These are phyloP conservation scores for Stachybotrys elegans DNA, from an alignment of 2,329 filamentous ascomycete species.

Conservation along the genomic window DNA sequence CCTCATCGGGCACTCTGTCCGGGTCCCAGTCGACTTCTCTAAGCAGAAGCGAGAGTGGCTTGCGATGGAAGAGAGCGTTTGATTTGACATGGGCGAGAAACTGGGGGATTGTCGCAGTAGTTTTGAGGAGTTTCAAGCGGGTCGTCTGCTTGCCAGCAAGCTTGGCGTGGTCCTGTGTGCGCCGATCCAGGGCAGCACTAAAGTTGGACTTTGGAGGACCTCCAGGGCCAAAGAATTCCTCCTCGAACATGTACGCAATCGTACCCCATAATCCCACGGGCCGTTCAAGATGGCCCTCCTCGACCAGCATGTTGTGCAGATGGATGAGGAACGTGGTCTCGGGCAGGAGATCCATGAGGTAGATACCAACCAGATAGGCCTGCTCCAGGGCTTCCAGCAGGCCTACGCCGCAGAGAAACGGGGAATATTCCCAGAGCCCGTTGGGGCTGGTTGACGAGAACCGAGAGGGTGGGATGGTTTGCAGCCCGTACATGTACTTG, in stretches of 20 bases:
- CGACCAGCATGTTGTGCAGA: slow-evolving; percentile 42
- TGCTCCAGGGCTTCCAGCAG: slow-evolving; percentile 38
- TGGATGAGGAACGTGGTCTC: slow-evolving; percentile 37
- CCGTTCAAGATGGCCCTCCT: slow-evolving; percentile 31
- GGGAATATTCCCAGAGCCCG: slow-evolving; percentile 43
- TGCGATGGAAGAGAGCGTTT: slow-evolving; percentile 26
- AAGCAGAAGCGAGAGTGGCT: slow-evolving; percentile 24
- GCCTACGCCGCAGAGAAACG: slow-evolving; percentile 40
- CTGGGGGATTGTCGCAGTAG: not conserved
- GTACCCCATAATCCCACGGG: slow-evolving; percentile 25
- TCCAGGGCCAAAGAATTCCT: slow-evolving; percentile 8
- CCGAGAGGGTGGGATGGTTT: slow-evolving; percentile 31
- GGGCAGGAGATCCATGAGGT: slow-evolving; percentile 32
- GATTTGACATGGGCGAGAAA: not conserved
- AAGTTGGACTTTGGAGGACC: slow-evolving; percentile 9
- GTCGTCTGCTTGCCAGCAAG: not conserved
- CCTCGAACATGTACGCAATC: slow-evolving; percentile 15
- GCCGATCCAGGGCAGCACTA: slow-evolving; percentile 2
- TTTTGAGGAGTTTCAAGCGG: not conserved
- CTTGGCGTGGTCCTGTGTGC: not conserved
- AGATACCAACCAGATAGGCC: slow-evolving; percentile 26
- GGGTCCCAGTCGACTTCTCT: slow-evolving; percentile 27
- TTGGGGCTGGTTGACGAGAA: slow-evolving; percentile 35
- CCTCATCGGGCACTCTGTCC: slow-evolving; percentile 28
- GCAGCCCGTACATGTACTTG: slow-evolving; percentile 6